Evolutionary conservation across 176 grass and related monocot species (phyloP), one percentile per base, ranked within the genome.

Genomic region (Eremochloa ophiuroides): DNA sequence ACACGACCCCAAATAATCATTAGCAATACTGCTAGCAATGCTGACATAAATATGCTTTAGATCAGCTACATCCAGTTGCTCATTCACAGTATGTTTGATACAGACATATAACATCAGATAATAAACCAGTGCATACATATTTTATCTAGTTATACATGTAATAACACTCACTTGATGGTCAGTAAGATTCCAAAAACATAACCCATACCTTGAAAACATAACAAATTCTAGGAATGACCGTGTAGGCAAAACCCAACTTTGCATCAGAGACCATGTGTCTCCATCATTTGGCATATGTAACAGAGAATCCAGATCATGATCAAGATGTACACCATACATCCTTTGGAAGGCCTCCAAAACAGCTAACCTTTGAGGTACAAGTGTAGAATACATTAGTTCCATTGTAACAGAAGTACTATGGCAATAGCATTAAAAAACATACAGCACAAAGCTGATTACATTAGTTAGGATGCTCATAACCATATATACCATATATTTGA

Each of bases 221-320:
- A 99, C 87, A 87, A 99, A 99, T 85, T 99, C 97, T 33, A 99
- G 74, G 64, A 96, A 99, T 53, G 97, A 99, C 50, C 83, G 86
- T 25, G 97, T 99, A 43, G 97, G 89, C 70, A 99, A 71, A 90
- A 87, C 87, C 97, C 97, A 99, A 73, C 93, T 99, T 86, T 96
- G 91, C 93, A 93, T 99, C 47, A 96, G 86, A 74, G 97, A 93
- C 97, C 97, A 99, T 10, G 93, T 91, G 73, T 87, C 75, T 64
- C 88, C 88, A 77, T 88, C 87, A 88, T 87, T 88, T 70, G 90
- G 87, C 97, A 99, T 99, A 74, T 11, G 82, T 48, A 87, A 87
- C 80, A 92, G 69, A 82, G 76, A 80, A 73, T 91, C 69, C 73
- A 87, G 76, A 77, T 88, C 86, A 84, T 83, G 80, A 86, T 88